These are phyloP conservation scores for Colletotrichum sp. DNA, from an alignment of 2,329 filamentous ascomycete species.

Conservation along the genomic window DNA sequence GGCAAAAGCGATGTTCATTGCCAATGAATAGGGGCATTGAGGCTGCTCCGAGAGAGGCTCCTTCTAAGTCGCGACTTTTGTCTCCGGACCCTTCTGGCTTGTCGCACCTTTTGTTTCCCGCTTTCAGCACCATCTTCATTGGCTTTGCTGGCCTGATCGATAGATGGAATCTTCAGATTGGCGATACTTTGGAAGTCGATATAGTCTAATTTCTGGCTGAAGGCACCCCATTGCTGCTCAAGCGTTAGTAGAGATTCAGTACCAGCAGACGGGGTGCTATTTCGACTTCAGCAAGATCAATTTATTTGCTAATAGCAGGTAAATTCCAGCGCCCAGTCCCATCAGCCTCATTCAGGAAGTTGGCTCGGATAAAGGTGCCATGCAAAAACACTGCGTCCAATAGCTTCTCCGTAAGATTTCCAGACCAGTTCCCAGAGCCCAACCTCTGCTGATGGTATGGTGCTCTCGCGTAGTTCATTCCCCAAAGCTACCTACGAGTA, in stretches of 20 bases:
- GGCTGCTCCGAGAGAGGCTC: not conserved
- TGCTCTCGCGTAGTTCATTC: not conserved
- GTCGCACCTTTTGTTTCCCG: not conserved
- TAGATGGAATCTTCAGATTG: not conserved
- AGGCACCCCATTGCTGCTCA: not conserved
- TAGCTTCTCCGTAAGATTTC: not conserved
- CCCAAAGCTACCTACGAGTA: not conserved
- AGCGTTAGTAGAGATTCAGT: not conserved
- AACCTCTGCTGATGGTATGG: not conserved
- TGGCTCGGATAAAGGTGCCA: not conserved
- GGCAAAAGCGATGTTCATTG: not conserved
- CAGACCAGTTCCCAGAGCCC: not conserved
- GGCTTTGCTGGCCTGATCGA: not conserved
- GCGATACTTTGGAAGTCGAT: not conserved
- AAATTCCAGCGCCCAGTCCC: not conserved
- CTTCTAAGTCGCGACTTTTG: not conserved
- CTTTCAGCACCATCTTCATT: not conserved
- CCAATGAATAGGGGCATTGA: not conserved
- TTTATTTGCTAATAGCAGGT: not conserved
- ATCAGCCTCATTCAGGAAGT: not conserved
- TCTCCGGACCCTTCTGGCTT: not conserved
- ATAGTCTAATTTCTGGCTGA: not conserved
- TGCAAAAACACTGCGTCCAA: not conserved
- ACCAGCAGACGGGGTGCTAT: not conserved
- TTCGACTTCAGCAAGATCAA: not conserved